Evolutionary conservation across 768 basidiomycete genomes (phyloP).

Genomic region (Chalciporus piperatus): DNA sequence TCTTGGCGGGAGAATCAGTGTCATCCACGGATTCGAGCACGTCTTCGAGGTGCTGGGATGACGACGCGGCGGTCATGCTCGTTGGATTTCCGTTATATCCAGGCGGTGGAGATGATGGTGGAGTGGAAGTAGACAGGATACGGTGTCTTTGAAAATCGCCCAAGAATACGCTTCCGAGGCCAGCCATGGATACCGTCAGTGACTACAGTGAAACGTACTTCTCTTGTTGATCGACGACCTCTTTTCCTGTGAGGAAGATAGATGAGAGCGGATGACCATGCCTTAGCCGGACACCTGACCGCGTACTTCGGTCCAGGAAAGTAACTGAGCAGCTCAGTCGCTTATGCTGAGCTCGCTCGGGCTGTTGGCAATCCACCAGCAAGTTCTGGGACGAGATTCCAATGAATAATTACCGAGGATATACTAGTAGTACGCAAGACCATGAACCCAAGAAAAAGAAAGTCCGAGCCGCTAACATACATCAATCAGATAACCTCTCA

Average conservation of each 20-base stretch:
- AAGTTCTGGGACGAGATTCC: too few relatives aligned
- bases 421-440: background rate
- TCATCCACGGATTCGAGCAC: constrained; percentile 21
- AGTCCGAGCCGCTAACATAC: background rate
- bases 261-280: too few relatives aligned
- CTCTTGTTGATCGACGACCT: background rate
- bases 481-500: constrained; percentile 10
- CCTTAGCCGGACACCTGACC: background rate
- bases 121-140: constrained; percentile 57
- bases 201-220: background rate
- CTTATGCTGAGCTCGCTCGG: too few relatives aligned
- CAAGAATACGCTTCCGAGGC: constrained; percentile 76
- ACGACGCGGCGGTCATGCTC: constrained; percentile 14
- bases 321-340: too few relatives aligned
- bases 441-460: too few relatives aligned
- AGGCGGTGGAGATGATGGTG: constrained; percentile 44
- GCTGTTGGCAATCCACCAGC: too few relatives aligned
- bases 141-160: constrained; percentile 73
- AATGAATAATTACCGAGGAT: too few relatives aligned
- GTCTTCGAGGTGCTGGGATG: constrained; percentile 15
- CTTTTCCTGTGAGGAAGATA: background rate
- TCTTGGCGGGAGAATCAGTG: constrained; percentile 19
- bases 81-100: constrained; percentile 8
- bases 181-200: constrained; percentile 38
- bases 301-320: background rate